Evolutionary conservation across 345 rosid genomes (phyloP).

Genomic region (Populus euphratica): DNA sequence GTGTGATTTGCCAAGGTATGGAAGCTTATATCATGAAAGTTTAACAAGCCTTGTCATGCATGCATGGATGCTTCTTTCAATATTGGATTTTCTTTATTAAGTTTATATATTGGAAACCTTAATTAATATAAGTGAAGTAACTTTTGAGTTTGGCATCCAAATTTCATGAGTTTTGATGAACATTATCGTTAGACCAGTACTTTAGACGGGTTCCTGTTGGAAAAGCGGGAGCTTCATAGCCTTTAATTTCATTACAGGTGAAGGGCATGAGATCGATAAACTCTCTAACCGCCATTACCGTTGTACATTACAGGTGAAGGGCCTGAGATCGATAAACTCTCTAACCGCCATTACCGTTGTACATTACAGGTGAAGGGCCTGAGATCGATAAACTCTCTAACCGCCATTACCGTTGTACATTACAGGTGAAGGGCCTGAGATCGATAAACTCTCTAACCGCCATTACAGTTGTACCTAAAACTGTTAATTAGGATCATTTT

Average conservation of each 20-base stretch:
- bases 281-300: not conserved
- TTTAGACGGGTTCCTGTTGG: not conserved
- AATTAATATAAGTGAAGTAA: not conserved
- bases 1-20: constrained; percentile 75
- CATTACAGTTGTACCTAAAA: not conserved
- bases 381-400: not conserved
- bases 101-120: not conserved
- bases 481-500: not conserved
- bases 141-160: not conserved
- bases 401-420: not conserved
- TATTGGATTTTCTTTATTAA: not conserved
- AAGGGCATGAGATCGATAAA: not conserved
- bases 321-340: not conserved
- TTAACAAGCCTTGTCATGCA: not conserved
- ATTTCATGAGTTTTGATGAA: not conserved
- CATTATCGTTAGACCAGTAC: not conserved
- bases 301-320: not conserved
- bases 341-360: not conserved
- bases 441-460: not conserved
- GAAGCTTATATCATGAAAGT: not conserved
- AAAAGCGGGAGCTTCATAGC: not conserved
- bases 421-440: not conserved
- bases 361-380: not conserved
- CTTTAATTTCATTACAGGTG: not conserved
- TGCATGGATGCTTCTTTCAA: not conserved